A percentile compares a stretch with the other conserved stretches of the same genome.
Conservation (phyloP, 2,329 filamentous ascomycete species). For the Fusarium sarcochroum region DNA sequence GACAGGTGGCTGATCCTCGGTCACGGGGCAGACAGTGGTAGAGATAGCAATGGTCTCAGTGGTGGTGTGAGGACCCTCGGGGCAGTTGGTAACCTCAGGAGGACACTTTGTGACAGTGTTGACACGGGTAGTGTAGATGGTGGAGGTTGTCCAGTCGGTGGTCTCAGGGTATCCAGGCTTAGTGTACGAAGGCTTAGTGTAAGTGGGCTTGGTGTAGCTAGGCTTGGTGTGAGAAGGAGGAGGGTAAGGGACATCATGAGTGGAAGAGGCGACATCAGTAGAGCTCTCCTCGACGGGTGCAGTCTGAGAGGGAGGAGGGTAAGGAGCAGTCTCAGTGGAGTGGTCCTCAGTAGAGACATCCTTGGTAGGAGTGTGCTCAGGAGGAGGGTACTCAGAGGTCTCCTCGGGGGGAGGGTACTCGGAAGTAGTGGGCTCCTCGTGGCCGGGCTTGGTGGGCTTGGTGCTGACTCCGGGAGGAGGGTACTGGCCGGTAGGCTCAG, state of each 20-base stretch:
- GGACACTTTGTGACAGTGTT: conserved; percentile 33
- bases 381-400: background rate
- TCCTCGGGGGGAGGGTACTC: conserved; percentile 10
- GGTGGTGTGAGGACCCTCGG: conserved; percentile 23
- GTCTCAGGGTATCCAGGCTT: conserved; percentile 22
- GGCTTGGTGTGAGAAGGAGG: conserved; percentile 9
- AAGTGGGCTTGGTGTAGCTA: conserved; percentile 10
- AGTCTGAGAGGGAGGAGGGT: background rate
- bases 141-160: conserved; percentile 32
- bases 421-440: background rate
- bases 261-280: background rate
- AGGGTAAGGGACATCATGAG: conserved; percentile 3
- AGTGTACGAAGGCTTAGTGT: conserved; percentile 25
- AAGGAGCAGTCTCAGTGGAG: background rate
- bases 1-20: conserved; percentile 6
- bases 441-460: conserved; percentile 1
- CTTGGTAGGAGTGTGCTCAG: background rate
- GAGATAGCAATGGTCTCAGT: conserved; percentile 34
- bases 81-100: conserved; percentile 26
- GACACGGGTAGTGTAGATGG: conserved; percentile 37
- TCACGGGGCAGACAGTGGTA: conserved; percentile 36
- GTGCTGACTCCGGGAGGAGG: conserved; percentile 7
- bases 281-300: background rate
- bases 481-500: background rate
- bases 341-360: background rate